phyloP scores from a whole-genome alignment of 2,329 filamentous ascomycete species.

The Colletotrichum higginsianum region DNA sequence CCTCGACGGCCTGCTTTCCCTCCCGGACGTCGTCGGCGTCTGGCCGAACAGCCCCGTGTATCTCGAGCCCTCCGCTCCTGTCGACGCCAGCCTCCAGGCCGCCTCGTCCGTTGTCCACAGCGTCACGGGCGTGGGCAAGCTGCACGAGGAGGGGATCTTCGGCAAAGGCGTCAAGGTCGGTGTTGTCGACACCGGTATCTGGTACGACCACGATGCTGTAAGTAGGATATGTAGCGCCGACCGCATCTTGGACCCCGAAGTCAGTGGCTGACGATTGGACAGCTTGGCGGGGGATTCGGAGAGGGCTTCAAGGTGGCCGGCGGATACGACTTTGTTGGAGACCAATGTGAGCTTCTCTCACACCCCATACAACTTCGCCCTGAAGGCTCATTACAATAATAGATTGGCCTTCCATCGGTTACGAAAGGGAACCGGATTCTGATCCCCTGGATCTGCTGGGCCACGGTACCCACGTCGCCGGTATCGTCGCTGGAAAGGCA shows the following conservation, averaged over 20 bases:
- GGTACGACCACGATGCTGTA: constrained; percentile 57
- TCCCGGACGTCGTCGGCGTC: constrained; percentile 55
- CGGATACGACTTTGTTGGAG: constrained; percentile 48
- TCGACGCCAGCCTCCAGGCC: neutral
- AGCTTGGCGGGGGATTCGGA: constrained; percentile 40
- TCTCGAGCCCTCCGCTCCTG: constrained; percentile 18
- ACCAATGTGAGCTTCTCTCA: constrained; percentile 28
- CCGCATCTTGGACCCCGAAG: neutral
- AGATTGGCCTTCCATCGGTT: constrained; percentile 34
- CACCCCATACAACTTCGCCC: neutral
- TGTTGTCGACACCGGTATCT: constrained; percentile 58
- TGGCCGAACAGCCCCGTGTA: constrained; percentile 47
- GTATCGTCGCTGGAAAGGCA: constrained; percentile 50
- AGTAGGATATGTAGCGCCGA: neutral
- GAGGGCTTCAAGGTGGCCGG: constrained; percentile 43
- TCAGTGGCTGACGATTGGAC: neutral
- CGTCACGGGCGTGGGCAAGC: constrained; percentile 56
- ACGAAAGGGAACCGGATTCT: constrained; percentile 50
- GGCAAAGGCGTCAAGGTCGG: constrained; percentile 57
- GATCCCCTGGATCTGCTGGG: constrained; percentile 48
- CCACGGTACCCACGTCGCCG: constrained; percentile 51
- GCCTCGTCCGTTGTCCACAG: constrained; percentile 47
- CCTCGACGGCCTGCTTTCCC: constrained; percentile 49
- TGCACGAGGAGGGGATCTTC: constrained; percentile 55
- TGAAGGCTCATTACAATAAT: neutral